Conservation (phyloP, 2,329 filamentous ascomycete genomes). For the Lizonia empirigonia region DNA sequence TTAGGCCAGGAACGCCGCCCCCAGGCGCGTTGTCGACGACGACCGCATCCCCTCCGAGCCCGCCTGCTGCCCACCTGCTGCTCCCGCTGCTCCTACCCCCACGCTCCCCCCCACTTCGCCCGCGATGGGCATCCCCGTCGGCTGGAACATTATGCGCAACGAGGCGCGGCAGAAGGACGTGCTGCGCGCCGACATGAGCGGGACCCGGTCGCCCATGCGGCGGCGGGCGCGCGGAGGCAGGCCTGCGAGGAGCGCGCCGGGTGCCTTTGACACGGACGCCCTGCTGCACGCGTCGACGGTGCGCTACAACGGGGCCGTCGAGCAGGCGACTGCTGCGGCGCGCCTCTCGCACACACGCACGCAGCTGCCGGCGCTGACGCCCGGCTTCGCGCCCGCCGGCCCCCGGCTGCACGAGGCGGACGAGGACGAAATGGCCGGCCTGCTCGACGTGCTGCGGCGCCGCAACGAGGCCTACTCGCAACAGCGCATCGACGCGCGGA, state of each 20-base stretch:
- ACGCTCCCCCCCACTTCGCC: constrained; percentile 9
- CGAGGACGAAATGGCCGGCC: no score
- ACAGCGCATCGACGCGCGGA: no score
- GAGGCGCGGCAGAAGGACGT: constrained; percentile 51
- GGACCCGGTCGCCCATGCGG: constrained; percentile 63
- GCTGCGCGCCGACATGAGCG: constrained; percentile 59
- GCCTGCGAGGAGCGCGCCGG: constrained; percentile 26
- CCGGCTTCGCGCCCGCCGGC: constrained; percentile 44
- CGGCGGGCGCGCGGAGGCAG: constrained; percentile 50
- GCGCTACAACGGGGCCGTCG: no score
- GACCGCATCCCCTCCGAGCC: constrained; percentile 9
- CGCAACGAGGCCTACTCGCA: no score
- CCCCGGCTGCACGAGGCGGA: constrained; percentile 15
- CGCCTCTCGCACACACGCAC: constrained; percentile 28
- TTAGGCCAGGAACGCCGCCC: constrained; percentile 10
- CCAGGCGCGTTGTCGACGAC: constrained; percentile 31
- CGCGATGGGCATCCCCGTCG: constrained; percentile 59
- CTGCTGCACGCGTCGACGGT: constrained; percentile 14
- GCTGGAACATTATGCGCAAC: constrained; percentile 56
- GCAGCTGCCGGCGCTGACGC: constrained; percentile 38
- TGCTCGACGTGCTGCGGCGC: no score
- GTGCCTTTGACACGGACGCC: constrained; percentile 27
- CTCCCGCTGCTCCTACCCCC: constrained; percentile 24
- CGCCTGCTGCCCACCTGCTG: constrained; percentile 15
- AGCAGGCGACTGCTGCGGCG: constrained; percentile 21